Evolutionary conservation across 768 basidiomycete genomes (phyloP), one percentile per base, ranked within the genome.

Genomic region (Suillus fuscotomentosus): DNA sequence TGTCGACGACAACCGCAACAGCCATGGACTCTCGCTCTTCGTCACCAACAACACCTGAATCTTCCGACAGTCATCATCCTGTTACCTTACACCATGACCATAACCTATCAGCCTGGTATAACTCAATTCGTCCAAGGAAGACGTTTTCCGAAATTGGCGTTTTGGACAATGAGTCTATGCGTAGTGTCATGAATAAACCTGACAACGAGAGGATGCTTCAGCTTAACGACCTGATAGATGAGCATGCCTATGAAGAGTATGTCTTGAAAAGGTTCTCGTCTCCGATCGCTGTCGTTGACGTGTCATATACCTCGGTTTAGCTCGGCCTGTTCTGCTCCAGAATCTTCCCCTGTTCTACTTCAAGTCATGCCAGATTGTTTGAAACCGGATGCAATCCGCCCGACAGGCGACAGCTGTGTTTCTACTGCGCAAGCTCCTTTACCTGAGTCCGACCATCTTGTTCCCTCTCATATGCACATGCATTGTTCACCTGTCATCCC

Each of bases 191-290:
- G 15, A 76, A 77, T 65, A 86, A 87, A 70, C 73, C 79, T 59
- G 87, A 84, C 43, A 80, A 82, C 55, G 79, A 83, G 27, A 77
- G 77, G 60, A 89, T 90, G 77, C 84, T 92, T 66, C 80, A 83
- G 48, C 77, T 93, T 48, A 88, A 90, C 70, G 91, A 93, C 71
- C 78, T 92, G 55, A 84, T 92, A 61, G 87, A 91, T 70, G 85
- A 87, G 66, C 84, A 88, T 69, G 88, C 86, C 39, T 92, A 89
- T 73, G 89, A 90, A 67, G 89, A 91, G 90, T 92, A 72, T 66
- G 88, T 53, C 45, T 78, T 60, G 50, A 31, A 45, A 62, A 27
- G 24, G 24, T 59, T 54, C 42, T 66, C 36, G 62, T 67, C 63
- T 68, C 24, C 65, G 55, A 24, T 47, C 38, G 53, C 60, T 61